These are phyloP conservation scores for Candida coquimbonensis DNA, from an alignment of 805 yeast genomes.

Conservation along the genomic window DNA sequence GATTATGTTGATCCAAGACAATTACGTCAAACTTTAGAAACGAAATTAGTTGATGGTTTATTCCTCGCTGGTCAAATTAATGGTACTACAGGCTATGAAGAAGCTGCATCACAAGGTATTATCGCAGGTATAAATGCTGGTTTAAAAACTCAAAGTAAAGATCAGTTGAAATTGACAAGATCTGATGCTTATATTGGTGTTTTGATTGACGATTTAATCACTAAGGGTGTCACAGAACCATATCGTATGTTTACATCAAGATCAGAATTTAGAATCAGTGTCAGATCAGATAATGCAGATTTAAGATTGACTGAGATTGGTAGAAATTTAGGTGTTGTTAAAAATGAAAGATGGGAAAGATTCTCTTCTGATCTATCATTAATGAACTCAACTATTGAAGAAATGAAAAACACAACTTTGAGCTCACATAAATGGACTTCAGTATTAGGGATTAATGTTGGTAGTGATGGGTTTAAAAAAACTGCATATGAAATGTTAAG, in stretches of 20 bases:
- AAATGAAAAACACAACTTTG: slow-evolving; percentile 37
- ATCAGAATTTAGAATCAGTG: slow-evolving; percentile 85
- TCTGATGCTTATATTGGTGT: slow-evolving; percentile 91
- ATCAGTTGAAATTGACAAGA: slow-evolving; percentile 53
- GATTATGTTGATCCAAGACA: slow-evolving; percentile 95
- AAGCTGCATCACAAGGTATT: slow-evolving; percentile 95
- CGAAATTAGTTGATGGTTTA: slow-evolving; percentile 70
- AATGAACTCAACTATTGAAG: slow-evolving; percentile 38
- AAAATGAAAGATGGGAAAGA: slow-evolving; percentile 46
- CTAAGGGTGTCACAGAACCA: slow-evolving; percentile 95
- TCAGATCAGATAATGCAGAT: slow-evolving; percentile 94
- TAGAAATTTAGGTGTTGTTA: slow-evolving; percentile 55
- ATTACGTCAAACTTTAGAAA: slow-evolving; percentile 67
- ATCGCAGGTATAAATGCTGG: slow-evolving; percentile 97
- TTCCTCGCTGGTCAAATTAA: slow-evolving; percentile 95
- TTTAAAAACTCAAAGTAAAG: slow-evolving; percentile 33
- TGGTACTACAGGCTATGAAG: slow-evolving; percentile 98
- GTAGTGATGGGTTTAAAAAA: slow-evolving; percentile 46
- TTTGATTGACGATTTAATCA: slow-evolving; percentile 84
- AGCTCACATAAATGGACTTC: slow-evolving; percentile 63
- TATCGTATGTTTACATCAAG: slow-evolving; percentile 97
- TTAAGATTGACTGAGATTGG: slow-evolving; percentile 71
- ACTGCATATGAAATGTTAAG: slow-evolving; percentile 70
- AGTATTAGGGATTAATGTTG: slow-evolving; percentile 37
- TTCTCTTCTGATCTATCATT: slow-evolving; percentile 36